A percentile compares a stretch with the other conserved stretches of the same genome.
phyloP scores from a whole-genome alignment of 2,329 filamentous ascomycete genomes.

The Arachnomyces sp. region DNA sequence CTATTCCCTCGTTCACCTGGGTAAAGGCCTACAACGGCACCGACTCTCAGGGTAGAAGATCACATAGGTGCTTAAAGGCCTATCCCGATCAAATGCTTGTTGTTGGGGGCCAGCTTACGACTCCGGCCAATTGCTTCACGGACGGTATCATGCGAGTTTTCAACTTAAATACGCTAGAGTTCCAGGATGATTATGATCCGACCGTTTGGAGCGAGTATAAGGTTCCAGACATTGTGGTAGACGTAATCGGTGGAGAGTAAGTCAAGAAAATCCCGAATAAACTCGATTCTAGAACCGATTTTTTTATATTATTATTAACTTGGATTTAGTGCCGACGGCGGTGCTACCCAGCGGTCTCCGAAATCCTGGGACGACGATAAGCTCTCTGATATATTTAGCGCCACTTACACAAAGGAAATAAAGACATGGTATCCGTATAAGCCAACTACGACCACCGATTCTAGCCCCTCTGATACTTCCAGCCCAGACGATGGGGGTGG shows the following conservation, averaged over 20 bases:
- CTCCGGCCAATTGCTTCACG: constrained; percentile 39
- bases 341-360: constrained; percentile 22
- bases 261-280: constrained; percentile 6
- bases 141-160: constrained; percentile 47
- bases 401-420: constrained; percentile 49
- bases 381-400: constrained; percentile 49
- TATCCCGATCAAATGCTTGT: constrained; percentile 45
- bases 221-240: constrained; percentile 22
- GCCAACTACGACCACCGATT: constrained; percentile 11
- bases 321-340: constrained; percentile 21
- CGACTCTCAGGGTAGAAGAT: constrained; percentile 17
- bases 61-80: constrained; percentile 26
- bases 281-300: neutral
- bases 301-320: constrained; percentile 7
- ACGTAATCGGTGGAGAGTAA: constrained; percentile 30
- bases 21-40: constrained; percentile 19
- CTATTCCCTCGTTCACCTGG: constrained; percentile 29
- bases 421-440: constrained; percentile 55
- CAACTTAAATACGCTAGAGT: constrained; percentile 27
- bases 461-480: constrained; percentile 18
- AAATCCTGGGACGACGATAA: constrained; percentile 41
- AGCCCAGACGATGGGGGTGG: constrained; percentile 11
- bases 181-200: constrained; percentile 25
- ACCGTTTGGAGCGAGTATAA: constrained; percentile 24
- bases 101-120: constrained; percentile 23